Evolutionary conservation across 306 rosid genomes (phyloP).

Genomic region (Vigna hirtella): DNA sequence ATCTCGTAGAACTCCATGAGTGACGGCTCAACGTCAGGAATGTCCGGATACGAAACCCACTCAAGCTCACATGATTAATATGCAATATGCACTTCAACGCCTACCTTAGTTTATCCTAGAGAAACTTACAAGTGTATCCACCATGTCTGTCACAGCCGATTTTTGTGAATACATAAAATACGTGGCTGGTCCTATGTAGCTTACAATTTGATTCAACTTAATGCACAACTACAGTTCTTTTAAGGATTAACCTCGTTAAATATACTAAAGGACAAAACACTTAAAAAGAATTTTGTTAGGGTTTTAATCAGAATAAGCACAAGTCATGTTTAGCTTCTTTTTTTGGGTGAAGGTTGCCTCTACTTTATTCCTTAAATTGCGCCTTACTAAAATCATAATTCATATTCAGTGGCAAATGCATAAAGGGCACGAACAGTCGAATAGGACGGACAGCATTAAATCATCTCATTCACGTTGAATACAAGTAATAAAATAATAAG

Average conservation of each 20-base stretch:
- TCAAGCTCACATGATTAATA: constrained; percentile 44
- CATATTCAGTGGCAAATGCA: neutral
- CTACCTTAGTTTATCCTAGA: neutral
- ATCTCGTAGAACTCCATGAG: constrained; percentile 53
- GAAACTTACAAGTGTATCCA: neutral
- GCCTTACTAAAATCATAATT: neutral
- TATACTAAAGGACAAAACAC: neutral
- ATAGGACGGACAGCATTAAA: neutral
- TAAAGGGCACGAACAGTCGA: neutral
- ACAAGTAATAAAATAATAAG: constrained; percentile 11
- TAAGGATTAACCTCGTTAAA: neutral
- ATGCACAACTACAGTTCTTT: neutral
- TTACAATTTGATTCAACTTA: neutral
- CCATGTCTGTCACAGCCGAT: neutral
- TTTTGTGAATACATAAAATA: neutral
- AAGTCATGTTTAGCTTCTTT: no score
- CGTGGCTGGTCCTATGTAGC: neutral
- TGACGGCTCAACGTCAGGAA: constrained; percentile 47
- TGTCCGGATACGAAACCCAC: constrained; percentile 51
- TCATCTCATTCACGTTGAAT: constrained; percentile 1
- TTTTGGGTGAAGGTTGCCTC: neutral
- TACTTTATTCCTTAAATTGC: constrained; percentile 15
- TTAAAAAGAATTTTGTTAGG: neutral
- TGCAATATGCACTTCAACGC: neutral
- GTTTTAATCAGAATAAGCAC: neutral